Evolutionary conservation across 2,329 filamentous ascomycete genomes (phyloP).

Genomic region (Ceratocystis albifundus): DNA sequence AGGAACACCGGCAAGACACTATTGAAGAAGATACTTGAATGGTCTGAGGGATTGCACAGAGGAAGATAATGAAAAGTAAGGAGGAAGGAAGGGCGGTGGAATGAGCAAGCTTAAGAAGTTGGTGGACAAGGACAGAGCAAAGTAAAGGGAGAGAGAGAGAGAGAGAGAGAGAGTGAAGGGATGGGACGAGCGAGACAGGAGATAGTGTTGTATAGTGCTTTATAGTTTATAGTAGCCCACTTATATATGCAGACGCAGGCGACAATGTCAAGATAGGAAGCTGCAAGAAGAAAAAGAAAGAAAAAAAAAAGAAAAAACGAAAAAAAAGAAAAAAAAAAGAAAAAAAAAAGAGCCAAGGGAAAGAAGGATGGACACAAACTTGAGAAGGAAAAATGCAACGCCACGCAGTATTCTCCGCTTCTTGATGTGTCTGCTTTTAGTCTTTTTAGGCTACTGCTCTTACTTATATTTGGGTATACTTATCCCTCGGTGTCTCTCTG

Average conservation of each 20-base stretch:
- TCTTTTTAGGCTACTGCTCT: neutral
- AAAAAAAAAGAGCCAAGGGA: neutral
- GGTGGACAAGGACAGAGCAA: neutral
- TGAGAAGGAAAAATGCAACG: neutral
- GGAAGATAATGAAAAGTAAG: neutral
- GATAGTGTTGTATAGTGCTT: neutral
- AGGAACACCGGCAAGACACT: neutral
- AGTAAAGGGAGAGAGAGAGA: neutral
- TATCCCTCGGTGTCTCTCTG: neutral
- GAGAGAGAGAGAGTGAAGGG: neutral
- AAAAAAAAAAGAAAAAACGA: neutral
- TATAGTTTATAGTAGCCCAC: constrained; percentile 8
- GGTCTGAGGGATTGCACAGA: neutral
- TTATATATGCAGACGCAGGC: constrained; percentile 14
- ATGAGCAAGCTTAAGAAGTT: neutral
- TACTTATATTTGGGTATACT: neutral
- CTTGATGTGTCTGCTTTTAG: neutral
- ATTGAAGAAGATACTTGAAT: neutral
- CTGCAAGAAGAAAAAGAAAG: neutral
- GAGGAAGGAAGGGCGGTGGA: neutral
- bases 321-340: neutral
- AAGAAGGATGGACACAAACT: neutral
- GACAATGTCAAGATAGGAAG: constrained; percentile 3
- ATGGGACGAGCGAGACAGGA: neutral
- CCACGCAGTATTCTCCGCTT: constrained; percentile 10